Conservation (phyloP, 2,329 filamentous ascomycete genomes). For the Didymella keratinophila region DNA sequence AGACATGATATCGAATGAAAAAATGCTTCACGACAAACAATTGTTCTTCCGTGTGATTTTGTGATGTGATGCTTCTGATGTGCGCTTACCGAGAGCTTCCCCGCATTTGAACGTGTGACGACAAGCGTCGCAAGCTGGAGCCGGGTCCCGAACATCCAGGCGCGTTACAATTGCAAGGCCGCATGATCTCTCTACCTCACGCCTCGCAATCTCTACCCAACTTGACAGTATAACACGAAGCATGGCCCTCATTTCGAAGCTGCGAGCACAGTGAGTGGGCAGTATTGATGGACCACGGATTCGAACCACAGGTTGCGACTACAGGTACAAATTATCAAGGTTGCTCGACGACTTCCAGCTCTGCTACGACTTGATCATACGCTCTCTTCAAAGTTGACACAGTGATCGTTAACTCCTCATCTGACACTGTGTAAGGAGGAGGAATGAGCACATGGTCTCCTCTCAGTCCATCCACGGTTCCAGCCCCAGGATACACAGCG, state of each 20-base stretch:
- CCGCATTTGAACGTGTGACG: slow-evolving; percentile 21
- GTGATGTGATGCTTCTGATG: slow-evolving; percentile 22
- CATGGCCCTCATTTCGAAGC: too few species aligned
- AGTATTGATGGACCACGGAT: neutral
- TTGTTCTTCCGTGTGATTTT: slow-evolving; percentile 12
- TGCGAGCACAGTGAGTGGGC: neutral
- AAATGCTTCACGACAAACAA: slow-evolving; percentile 48
- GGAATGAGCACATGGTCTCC: neutral
- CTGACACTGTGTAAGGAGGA: neutral
- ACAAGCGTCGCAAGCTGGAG: neutral
- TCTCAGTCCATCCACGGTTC: neutral
- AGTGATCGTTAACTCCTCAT: neutral
- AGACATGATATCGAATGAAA: slow-evolving; percentile 45
- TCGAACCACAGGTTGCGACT: neutral
- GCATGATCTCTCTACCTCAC: too few species aligned
- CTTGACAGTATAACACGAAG: neutral
- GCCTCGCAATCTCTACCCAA: too few species aligned
- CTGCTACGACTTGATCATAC: neutral
- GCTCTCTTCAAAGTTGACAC: neutral
- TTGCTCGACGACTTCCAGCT: neutral
- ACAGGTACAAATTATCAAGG: neutral
- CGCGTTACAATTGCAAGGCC: neutral
- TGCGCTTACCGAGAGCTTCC: slow-evolving; percentile 24
- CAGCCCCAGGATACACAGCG: neutral
- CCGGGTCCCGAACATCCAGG: neutral